Percentiles rank a stretch among this genome's conserved stretches.
These are phyloP conservation scores for Rhododendron kiyosumense DNA, from an alignment of 148 eudicot species.

Conservation along the genomic window DNA sequence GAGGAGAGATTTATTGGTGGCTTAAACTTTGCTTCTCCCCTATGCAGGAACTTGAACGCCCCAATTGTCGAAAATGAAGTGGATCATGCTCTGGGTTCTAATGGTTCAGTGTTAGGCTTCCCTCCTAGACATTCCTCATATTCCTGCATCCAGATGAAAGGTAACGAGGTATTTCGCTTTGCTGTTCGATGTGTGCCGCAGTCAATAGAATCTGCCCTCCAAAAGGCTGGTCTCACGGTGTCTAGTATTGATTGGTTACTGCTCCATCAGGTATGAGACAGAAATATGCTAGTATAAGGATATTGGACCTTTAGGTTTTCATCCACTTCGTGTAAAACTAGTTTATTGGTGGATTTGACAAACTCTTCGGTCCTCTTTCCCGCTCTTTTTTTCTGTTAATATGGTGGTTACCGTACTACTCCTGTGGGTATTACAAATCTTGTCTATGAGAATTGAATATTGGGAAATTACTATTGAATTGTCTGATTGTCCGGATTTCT, in stretches of 20 bases:
- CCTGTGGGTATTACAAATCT: background rate
- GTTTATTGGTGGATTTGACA: background rate
- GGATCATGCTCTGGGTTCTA: conserved; percentile 39
- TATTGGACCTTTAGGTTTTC: background rate
- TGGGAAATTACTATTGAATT: background rate
- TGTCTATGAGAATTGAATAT: background rate
- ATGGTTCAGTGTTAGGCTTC: conserved; percentile 51
- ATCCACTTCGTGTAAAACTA: background rate
- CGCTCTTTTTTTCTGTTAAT: background rate
- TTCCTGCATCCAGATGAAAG: conserved; percentile 81
- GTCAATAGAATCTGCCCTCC: conserved; percentile 64
- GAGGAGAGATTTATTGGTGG: background rate
- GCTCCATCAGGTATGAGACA: conserved; percentile 77
- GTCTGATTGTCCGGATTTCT: background rate
- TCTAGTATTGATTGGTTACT: conserved; percentile 88
- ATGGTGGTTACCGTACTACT: background rate
- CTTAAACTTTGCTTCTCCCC: background rate
- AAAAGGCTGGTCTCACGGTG: conserved; percentile 62
- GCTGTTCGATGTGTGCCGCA: conserved; percentile 80
- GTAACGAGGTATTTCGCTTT: conserved; percentile 90
- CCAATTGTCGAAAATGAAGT: conserved; percentile 39
- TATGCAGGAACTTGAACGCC: conserved; percentile 72
- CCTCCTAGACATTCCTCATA: conserved; percentile 50
- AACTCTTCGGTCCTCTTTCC: background rate
- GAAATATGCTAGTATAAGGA: background rate